Conservation (phyloP, 2,329 filamentous ascomycete genomes). For the Ascosphaera apis region DNA sequence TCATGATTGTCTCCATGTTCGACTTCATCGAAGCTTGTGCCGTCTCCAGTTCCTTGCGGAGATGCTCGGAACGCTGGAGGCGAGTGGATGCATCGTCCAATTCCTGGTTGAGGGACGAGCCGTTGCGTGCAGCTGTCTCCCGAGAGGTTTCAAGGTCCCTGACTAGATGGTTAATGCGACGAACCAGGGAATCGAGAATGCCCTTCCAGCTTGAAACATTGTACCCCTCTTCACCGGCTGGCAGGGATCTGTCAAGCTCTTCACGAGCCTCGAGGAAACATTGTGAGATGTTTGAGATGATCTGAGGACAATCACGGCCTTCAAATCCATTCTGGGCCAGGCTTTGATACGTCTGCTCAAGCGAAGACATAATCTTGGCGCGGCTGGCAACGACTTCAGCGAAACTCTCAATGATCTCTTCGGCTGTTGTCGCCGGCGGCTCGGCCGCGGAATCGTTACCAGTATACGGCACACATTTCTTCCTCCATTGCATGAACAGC, state of each 20-base stretch:
- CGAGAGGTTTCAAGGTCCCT: constrained; percentile 14
- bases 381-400: constrained; percentile 15
- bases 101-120: constrained; percentile 20
- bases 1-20: constrained; percentile 22
- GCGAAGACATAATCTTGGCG: constrained; percentile 15
- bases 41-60: constrained; percentile 17
- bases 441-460: constrained; percentile 9
- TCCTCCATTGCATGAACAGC: constrained; percentile 17
- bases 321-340: constrained; percentile 19
- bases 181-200: constrained; percentile 18
- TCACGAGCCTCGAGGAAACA: constrained; percentile 21
- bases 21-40: constrained; percentile 19
- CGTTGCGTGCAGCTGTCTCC: constrained; percentile 13
- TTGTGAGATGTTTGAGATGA: constrained; percentile 15
- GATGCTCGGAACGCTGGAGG: constrained; percentile 15
- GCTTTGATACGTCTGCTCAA: constrained; percentile 15
- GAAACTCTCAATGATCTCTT: constrained; percentile 15
- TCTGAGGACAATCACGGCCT: constrained; percentile 10
- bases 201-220: constrained; percentile 17
- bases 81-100: constrained; percentile 20
- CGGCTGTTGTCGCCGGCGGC: constrained; percentile 17
- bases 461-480: constrained; percentile 9
- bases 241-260: constrained; percentile 20
- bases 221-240: constrained; percentile 19
- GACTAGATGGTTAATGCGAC: constrained; percentile 15